Conservation (phyloP, 2,329 filamentous ascomycete species). For the Juglanconis juglandina region DNA sequence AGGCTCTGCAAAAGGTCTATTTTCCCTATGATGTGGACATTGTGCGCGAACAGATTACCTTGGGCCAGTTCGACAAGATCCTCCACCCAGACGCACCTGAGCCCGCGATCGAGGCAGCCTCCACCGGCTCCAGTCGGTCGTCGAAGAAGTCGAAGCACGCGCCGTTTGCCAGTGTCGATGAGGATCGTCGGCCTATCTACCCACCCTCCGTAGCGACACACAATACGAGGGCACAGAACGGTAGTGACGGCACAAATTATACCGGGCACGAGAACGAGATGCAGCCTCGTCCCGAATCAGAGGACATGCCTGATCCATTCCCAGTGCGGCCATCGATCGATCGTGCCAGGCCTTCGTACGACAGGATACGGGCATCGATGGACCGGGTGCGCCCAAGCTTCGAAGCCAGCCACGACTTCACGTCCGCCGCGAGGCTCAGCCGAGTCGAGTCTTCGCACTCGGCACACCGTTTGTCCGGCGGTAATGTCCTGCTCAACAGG, state of each 20-base stretch:
- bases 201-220: slow-evolving; percentile 85
- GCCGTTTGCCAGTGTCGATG: slow-evolving; percentile 66
- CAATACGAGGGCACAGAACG: slow-evolving; percentile 80
- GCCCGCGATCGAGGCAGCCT: slow-evolving; percentile 37
- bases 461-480: slow-evolving; percentile 19
- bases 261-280: slow-evolving; percentile 63
- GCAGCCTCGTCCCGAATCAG: slow-evolving; percentile 22
- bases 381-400: slow-evolving; percentile 80
- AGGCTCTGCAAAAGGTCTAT: slow-evolving; percentile 89
- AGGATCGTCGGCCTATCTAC: slow-evolving; percentile 90
- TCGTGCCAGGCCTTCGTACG: slow-evolving; percentile 76
- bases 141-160: slow-evolving; percentile 56
- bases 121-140: slow-evolving; percentile 59
- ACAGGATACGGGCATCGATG: slow-evolving; percentile 81
- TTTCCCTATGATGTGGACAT: slow-evolving; percentile 93
- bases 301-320: slow-evolving; percentile 21
- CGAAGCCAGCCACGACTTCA: slow-evolving; percentile 86
- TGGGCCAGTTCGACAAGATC: slow-evolving; percentile 78
- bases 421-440: slow-evolving; percentile 79
- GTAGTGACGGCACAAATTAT: slow-evolving; percentile 91
- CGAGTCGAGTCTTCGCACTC: slow-evolving; percentile 75
- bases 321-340: slow-evolving; percentile 57
- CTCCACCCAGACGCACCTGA: slow-evolving; percentile 35
- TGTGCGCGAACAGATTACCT: slow-evolving; percentile 82
- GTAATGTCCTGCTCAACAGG: slow-evolving; percentile 19